These are phyloP conservation scores for Mentha longifolia DNA, from an alignment of 257 asterid genomes.

Conservation along the genomic window DNA sequence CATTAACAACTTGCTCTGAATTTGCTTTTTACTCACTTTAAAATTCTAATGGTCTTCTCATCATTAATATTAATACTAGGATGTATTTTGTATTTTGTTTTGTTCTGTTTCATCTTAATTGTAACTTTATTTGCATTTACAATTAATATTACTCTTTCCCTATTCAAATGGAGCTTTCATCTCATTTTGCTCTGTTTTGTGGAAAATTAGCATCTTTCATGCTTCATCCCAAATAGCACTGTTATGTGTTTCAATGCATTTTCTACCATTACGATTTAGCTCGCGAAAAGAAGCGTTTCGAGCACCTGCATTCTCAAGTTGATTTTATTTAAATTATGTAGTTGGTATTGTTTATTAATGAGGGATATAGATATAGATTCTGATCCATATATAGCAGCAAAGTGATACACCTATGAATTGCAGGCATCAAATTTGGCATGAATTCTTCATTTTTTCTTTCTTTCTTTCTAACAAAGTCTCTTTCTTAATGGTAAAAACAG, in stretches of 20 bases:
- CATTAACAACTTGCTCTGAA: background rate
- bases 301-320: background rate
- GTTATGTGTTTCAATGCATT: background rate
- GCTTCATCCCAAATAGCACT: background rate
- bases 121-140: background rate
- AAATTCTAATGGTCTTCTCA: background rate
- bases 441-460: background rate
- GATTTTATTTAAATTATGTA: background rate
- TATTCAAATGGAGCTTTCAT: background rate
- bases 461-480: conserved; percentile 11
- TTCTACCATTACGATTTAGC: background rate
- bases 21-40: conserved; percentile 1
- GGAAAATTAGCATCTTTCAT: background rate
- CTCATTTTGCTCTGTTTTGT: background rate
- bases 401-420: background rate
- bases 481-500: conserved; percentile 41
- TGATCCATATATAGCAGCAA: background rate
- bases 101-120: background rate
- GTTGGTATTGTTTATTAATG: background rate
- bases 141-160: background rate
- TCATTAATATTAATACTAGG: background rate
- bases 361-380: conserved; percentile 3
- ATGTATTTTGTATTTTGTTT: background rate
- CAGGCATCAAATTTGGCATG: background rate
- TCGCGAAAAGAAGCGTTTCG: background rate